phyloP scores from a whole-genome alignment of 2,329 filamentous ascomycete genomes.

The Sphaerostilbella broomeana region DNA sequence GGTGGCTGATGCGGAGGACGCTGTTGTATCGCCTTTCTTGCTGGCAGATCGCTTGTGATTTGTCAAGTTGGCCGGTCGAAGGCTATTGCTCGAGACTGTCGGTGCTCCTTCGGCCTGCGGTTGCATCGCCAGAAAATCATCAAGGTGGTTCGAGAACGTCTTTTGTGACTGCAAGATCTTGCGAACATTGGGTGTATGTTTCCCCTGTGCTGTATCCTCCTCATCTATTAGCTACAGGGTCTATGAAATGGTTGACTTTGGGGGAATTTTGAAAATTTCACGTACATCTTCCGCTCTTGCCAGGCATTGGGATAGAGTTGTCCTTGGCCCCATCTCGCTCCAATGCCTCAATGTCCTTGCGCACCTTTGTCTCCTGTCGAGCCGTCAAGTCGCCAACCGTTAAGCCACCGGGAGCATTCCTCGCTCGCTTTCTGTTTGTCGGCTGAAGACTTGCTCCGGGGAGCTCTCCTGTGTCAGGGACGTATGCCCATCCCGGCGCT shows the following conservation, averaged over 20 bases:
- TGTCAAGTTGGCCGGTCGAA: slow-evolving; percentile 24
- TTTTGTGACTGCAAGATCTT: slow-evolving; percentile 75
- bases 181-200: slow-evolving; percentile 63
- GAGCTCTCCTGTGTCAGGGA: slow-evolving; percentile 64
- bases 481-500: slow-evolving; percentile 88
- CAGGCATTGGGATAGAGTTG: slow-evolving; percentile 61
- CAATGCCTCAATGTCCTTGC: slow-evolving; percentile 74
- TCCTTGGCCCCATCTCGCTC: slow-evolving; percentile 74
- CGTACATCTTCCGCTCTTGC: slow-evolving; percentile 42
- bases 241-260: no score
- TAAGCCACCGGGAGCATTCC: slow-evolving; percentile 45
- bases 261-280: no score
- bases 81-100: slow-evolving; percentile 19
- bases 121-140: slow-evolving; percentile 65
- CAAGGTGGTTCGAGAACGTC: slow-evolving; percentile 75
- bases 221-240: no score
- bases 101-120: slow-evolving; percentile 36
- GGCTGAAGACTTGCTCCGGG: slow-evolving; percentile 44
- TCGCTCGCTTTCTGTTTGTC: slow-evolving; percentile 64
- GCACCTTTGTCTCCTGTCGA: slow-evolving; percentile 74
- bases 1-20: slow-evolving; percentile 11
- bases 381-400: slow-evolving; percentile 63
- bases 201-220: slow-evolving; percentile 35
- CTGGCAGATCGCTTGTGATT: slow-evolving; percentile 23
- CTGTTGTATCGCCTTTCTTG: slow-evolving; percentile 19